phyloP scores from a whole-genome alignment of 768 basidiomycete species.

The Lyophyllum atratum region DNA sequence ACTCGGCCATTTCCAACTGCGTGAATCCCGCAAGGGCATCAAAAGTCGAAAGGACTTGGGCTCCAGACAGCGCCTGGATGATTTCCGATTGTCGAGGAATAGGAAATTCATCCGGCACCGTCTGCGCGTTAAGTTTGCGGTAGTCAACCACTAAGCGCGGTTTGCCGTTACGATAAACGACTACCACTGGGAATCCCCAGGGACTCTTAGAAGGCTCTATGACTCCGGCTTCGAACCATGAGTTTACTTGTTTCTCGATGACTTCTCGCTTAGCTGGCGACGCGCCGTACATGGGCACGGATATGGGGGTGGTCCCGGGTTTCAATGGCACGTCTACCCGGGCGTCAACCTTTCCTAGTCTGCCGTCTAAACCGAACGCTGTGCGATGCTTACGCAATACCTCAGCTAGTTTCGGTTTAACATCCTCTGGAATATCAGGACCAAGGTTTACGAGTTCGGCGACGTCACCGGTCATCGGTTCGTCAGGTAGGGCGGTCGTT shows the following conservation, averaged over 20 bases:
- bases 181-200: slow-evolving; percentile 33
- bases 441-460: not conserved
- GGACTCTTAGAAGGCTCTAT: slow-evolving; percentile 44
- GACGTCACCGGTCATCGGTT: not conserved
- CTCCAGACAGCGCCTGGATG: slow-evolving; percentile 29
- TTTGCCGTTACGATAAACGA: slow-evolving; percentile 39
- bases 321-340: slow-evolving; percentile 26
- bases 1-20: slow-evolving; percentile 31
- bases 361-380: not conserved
- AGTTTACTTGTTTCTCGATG: slow-evolving; percentile 29
- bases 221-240: slow-evolving; percentile 34
- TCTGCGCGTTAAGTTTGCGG: slow-evolving; percentile 21
- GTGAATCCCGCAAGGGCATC: slow-evolving; percentile 42
- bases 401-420: slow-evolving; percentile 12
- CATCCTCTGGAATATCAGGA: not conserved
- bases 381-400: slow-evolving; percentile 4
- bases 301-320: slow-evolving; percentile 26
- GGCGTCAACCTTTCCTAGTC: slow-evolving; percentile 14
- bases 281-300: slow-evolving; percentile 22
- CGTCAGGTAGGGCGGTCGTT: slow-evolving; percentile 22
- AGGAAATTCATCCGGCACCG: slow-evolving; percentile 25
- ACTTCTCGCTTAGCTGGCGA: slow-evolving; percentile 30
- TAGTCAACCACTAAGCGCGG: slow-evolving; percentile 37
- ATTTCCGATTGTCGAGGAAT: slow-evolving; percentile 26
- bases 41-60: slow-evolving; percentile 32